Evolutionary conservation across 768 basidiomycete species (phyloP).

Genomic region (Peribolospora baueri): DNA sequence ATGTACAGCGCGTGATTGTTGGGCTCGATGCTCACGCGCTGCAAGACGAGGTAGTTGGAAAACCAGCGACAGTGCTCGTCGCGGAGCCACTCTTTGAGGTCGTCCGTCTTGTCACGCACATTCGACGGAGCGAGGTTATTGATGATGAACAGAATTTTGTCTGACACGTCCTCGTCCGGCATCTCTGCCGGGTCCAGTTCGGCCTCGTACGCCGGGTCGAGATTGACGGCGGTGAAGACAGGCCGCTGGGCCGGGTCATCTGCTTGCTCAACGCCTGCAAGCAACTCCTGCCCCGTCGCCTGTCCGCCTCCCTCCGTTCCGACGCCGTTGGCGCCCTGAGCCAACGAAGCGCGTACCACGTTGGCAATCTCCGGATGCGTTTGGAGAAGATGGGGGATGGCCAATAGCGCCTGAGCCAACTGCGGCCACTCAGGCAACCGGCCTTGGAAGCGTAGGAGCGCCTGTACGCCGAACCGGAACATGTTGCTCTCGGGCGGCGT

Average conservation of each 20-base stretch:
- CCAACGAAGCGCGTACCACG: slow-evolving; percentile 10
- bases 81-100: slow-evolving; percentile 64
- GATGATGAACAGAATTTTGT: slow-evolving; percentile 88
- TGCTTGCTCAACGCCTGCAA: not conserved
- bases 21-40: slow-evolving; percentile 81
- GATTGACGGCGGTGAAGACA: slow-evolving; percentile 53
- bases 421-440: slow-evolving; percentile 79
- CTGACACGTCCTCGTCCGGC: slow-evolving; percentile 68
- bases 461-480: slow-evolving; percentile 85
- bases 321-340: not conserved
- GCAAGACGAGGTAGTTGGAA: slow-evolving; percentile 88
- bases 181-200: slow-evolving; percentile 22
- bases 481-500: slow-evolving; percentile 76
- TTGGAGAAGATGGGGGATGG: slow-evolving; percentile 66
- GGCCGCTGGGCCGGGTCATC: slow-evolving; percentile 25
- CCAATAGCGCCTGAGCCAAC: slow-evolving; percentile 63
- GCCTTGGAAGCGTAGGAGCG: slow-evolving; percentile 62
- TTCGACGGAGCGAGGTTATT: slow-evolving; percentile 92
- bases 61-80: slow-evolving; percentile 81
- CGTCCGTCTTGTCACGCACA: slow-evolving; percentile 60
- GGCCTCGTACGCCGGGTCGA: slow-evolving; percentile 39
- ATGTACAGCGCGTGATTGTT: slow-evolving; percentile 93
- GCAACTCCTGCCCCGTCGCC: not conserved
- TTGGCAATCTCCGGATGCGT: slow-evolving; percentile 41
- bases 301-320: too few relatives aligned